Evolutionary conservation across 805 yeast species (phyloP).

Genomic region (Spathaspora sp.): DNA sequence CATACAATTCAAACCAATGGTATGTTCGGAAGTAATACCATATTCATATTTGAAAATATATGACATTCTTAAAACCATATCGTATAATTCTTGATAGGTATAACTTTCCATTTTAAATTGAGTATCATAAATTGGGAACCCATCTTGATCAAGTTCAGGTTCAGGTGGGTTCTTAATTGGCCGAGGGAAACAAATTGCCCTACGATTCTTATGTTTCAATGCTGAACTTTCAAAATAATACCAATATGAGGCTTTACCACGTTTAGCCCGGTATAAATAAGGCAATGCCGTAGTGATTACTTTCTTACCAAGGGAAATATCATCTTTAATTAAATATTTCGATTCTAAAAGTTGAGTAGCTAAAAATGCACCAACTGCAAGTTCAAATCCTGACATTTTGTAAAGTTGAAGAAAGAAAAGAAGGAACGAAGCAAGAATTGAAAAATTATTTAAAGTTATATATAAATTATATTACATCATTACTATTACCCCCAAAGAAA

Average conservation of each 20-base stretch:
- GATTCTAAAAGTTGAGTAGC: slow-evolving; percentile 47
- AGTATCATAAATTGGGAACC: slow-evolving; percentile 44
- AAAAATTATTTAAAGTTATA: background rate
- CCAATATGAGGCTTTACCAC: slow-evolving; percentile 61
- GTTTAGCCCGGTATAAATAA: slow-evolving; percentile 32
- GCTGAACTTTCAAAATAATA: slow-evolving; percentile 62
- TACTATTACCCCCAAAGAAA: background rate
- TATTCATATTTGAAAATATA: slow-evolving; percentile 59
- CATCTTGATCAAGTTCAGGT: slow-evolving; percentile 23
- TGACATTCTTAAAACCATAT: slow-evolving; percentile 62
- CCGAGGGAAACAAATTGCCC: slow-evolving; percentile 64
- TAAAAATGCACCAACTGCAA: slow-evolving; percentile 39
- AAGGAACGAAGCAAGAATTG: background rate
- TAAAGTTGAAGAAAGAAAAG: background rate
- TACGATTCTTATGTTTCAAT: slow-evolving; percentile 41
- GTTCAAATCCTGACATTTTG: slow-evolving; percentile 36
- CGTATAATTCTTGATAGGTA: slow-evolving; percentile 69
- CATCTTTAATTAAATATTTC: slow-evolving; percentile 47
- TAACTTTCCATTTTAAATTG: slow-evolving; percentile 58
- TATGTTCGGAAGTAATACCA: slow-evolving; percentile 62
- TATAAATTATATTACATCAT: background rate
- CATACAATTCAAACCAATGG: slow-evolving; percentile 71
- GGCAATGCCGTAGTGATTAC: slow-evolving; percentile 38
- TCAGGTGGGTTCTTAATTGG: slow-evolving; percentile 32
- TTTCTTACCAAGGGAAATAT: slow-evolving; percentile 46